Evolutionary conservation across 495 filamentous ascomycete species (phyloP), one percentile per base, ranked within the genome.

Genomic region (Terfezia boudieri): DNA sequence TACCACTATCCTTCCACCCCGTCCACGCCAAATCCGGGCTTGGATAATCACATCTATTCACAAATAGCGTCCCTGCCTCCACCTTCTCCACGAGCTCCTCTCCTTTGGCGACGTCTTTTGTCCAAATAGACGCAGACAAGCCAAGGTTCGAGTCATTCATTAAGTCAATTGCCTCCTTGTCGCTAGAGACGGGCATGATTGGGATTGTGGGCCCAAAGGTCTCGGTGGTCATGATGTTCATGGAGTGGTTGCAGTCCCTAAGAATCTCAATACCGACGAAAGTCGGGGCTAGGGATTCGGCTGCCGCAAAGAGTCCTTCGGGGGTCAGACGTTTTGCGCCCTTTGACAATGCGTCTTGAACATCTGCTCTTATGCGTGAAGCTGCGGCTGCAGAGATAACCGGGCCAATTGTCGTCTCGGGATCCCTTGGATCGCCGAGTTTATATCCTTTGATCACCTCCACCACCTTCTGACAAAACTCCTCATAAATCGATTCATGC

Each of bases 141-240:
- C 90, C 90, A 63, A 90, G 92, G 54, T 94, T 79, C 66, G 83
- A 89, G 60, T 95, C 87, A 59, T 98, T 98, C 86, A 96, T 95
- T 51, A 93, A 66, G 37, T 70, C 59, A 46, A 96, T 69, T 2
- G 90, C 92, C 64, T 95, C 85, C 12, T 75, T 76, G 56, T 98
- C 90, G 55, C 72, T 70, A 52, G 80, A 76, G 32, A 96, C 90
- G 64, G 84, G 89, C 85, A 90, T 90, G 7, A 98, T 78, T 7
- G 90, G 84, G 61, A 98, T 89, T 35, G 94, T 77, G 0, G 90
- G 90, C 8, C 90, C 90, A 59, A 98, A 98, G 0, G 90, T 96
- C 69, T 98, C 90, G 46, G 96, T 86, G 14, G 70, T 86, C 92
- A 98, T 94, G 46, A 92, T 78, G 12, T 51, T 66, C 90, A 98